phyloP scores from a whole-genome alignment of 2,329 filamentous ascomycete genomes.

The Fusarium sp. region DNA sequence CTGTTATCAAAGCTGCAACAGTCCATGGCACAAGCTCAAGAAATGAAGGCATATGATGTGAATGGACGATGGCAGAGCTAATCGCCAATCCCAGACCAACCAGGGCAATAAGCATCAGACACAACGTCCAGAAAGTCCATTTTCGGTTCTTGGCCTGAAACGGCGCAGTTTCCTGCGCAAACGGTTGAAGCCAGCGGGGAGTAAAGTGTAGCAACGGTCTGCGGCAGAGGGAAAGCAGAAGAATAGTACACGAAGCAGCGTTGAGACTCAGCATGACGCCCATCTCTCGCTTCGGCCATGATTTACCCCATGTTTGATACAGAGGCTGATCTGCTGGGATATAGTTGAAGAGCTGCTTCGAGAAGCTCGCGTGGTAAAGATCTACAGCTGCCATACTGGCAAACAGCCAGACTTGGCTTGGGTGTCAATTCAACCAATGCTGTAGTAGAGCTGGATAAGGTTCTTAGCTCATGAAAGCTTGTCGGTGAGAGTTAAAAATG shows the following conservation, averaged over 20 bases:
- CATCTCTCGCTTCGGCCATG: conserved; percentile 20
- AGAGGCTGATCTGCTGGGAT: not conserved
- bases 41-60: conserved; percentile 42
- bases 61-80: conserved; percentile 45
- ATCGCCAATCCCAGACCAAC: conserved; percentile 51
- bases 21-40: conserved; percentile 56
- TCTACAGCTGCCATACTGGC: conserved; percentile 24
- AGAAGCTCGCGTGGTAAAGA: conserved; percentile 25
- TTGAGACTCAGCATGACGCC: conserved; percentile 38
- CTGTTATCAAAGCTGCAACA: conserved; percentile 50
- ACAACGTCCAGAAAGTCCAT: conserved; percentile 55
- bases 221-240: conserved; percentile 46
- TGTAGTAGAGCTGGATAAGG: not conserved
- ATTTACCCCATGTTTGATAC: conserved; percentile 1
- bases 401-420: conserved; percentile 1
- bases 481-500: not conserved
- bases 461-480: conserved; percentile 13
- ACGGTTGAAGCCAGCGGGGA: conserved; percentile 56
- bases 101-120: conserved; percentile 48
- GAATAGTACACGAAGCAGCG: conserved; percentile 43
- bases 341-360: conserved; percentile 17
- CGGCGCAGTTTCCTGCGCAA: conserved; percentile 54
- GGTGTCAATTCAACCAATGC: not conserved
- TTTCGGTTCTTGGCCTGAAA: conserved; percentile 38
- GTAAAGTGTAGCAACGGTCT: conserved; percentile 43